Evolutionary conservation across 306 rosid species (phyloP).

Genomic region (Dryas alaskensis): DNA sequence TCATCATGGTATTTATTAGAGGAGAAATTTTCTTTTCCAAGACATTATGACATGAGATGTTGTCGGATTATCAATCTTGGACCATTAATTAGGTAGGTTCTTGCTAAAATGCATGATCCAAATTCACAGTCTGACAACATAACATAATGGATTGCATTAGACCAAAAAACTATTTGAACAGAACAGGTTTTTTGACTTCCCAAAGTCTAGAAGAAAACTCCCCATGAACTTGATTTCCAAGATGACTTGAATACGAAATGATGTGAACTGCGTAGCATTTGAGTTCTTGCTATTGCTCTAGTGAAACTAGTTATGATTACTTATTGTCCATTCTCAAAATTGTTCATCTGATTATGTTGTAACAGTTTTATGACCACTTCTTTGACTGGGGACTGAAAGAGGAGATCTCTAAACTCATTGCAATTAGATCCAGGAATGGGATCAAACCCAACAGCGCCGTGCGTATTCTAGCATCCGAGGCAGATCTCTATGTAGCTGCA

Average conservation of each 20-base stretch:
- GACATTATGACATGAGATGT: too few relatives aligned
- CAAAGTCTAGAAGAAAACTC: background rate
- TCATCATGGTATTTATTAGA: too few relatives aligned
- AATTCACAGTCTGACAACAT: too few relatives aligned
- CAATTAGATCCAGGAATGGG: slow-evolving; percentile 46
- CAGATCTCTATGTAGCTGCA: slow-evolving; percentile 49
- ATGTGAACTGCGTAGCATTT: too few relatives aligned
- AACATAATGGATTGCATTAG: too few relatives aligned
- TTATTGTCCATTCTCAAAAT: background rate
- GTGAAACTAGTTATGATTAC: background rate
- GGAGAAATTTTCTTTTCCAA: too few relatives aligned
- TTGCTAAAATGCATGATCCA: too few relatives aligned
- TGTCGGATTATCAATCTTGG: too few relatives aligned
- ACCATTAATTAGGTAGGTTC: too few relatives aligned
- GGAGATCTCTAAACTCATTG: slow-evolving; percentile 40
- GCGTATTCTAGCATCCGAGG: slow-evolving; percentile 51
- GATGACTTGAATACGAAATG: too few relatives aligned
- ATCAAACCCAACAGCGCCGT: slow-evolving; percentile 41
- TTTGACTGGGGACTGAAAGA: slow-evolving; percentile 64
- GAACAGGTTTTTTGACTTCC: background rate
- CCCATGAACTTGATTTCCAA: too few relatives aligned
- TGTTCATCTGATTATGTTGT: background rate
- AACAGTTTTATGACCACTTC: slow-evolving; percentile 70
- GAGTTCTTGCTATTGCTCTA: background rate
- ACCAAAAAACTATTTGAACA: background rate